phyloP scores from a whole-genome alignment of 495 filamentous ascomycete genomes.

The Aspergillus ostianus region DNA sequence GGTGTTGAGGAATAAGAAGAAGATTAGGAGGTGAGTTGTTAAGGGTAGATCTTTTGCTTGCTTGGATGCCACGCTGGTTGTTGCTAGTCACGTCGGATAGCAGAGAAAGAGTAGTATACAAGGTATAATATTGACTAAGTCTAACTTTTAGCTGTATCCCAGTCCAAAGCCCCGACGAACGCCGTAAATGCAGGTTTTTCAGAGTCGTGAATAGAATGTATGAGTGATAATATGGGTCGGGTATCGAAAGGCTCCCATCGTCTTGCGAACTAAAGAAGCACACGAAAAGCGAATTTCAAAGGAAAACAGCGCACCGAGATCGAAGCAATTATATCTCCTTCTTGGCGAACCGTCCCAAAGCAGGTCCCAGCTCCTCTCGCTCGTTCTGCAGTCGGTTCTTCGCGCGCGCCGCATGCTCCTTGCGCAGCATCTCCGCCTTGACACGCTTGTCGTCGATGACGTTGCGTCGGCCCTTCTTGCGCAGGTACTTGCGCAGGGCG shows the following conservation, averaged over 20 bases:
- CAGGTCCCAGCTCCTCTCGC: constrained; percentile 65
- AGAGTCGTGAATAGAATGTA: neutral
- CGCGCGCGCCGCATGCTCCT: constrained; percentile 58
- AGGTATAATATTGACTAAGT: neutral
- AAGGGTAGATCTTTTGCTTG: no score
- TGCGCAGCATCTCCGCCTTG: constrained; percentile 64
- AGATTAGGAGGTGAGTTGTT: no score
- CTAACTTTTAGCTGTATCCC: neutral
- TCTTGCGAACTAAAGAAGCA: neutral
- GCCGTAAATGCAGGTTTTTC: neutral
- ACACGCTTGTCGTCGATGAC: constrained; percentile 85
- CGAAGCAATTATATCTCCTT: constrained; percentile 31
- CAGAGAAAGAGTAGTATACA: neutral
- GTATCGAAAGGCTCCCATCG: constrained; percentile 8
- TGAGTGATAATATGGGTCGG: neutral
- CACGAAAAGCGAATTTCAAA: constrained; percentile 5
- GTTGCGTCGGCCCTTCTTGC: constrained; percentile 87
- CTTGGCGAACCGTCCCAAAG: constrained; percentile 68
- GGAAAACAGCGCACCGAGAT: constrained; percentile 18
- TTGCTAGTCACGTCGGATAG: no score
- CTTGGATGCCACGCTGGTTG: no score
- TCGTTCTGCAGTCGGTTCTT: constrained; percentile 63
- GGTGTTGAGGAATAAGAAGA: no score
- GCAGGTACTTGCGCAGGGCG: constrained; percentile 76
- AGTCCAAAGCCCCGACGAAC: neutral